phyloP scores from a whole-genome alignment of 2,329 filamentous ascomycete species.

The Xylariales sp. region DNA sequence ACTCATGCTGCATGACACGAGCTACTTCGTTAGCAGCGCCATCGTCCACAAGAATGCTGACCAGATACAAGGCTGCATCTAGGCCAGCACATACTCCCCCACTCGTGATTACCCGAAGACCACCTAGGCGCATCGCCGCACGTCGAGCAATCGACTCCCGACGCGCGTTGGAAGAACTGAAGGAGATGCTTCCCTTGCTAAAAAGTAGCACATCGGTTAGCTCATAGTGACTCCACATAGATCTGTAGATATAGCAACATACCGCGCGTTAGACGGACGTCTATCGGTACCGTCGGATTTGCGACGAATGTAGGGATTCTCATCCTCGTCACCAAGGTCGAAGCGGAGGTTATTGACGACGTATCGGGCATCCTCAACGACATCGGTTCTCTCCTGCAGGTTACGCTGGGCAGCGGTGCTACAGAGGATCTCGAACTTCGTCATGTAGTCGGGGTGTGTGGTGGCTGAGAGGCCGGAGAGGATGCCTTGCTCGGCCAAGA shows the following conservation, averaged over 20 bases:
- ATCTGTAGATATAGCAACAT: conserved; percentile 48
- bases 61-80: conserved; percentile 86
- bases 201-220: conserved; percentile 42
- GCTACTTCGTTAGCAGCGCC: conserved; percentile 81
- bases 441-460: conserved; percentile 83
- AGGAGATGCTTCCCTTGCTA: conserved; percentile 86
- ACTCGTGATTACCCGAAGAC: conserved; percentile 79
- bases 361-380: conserved; percentile 83
- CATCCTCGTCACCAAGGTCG: conserved; percentile 82
- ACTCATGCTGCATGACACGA: conserved; percentile 81
- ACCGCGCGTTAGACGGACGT: conserved; percentile 71
- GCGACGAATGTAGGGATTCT: conserved; percentile 85
- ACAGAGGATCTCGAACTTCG: conserved; percentile 84
- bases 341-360: conserved; percentile 93
- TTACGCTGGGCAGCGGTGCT: conserved; percentile 77
- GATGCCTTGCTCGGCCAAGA: conserved; percentile 81
- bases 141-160: conserved; percentile 85
- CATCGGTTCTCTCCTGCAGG: conserved; percentile 81
- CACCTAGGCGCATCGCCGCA: conserved; percentile 77
- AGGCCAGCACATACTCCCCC: conserved; percentile 83
- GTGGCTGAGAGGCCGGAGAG: conserved; percentile 83
- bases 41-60: conserved; percentile 83
- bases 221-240: not conserved
- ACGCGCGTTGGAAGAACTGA: conserved; percentile 77
- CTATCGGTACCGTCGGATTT: conserved; percentile 72